These are phyloP conservation scores for Hapsidospora chrysogenum DNA, from an alignment of 495 filamentous ascomycete genomes.

Conservation along the genomic window DNA sequence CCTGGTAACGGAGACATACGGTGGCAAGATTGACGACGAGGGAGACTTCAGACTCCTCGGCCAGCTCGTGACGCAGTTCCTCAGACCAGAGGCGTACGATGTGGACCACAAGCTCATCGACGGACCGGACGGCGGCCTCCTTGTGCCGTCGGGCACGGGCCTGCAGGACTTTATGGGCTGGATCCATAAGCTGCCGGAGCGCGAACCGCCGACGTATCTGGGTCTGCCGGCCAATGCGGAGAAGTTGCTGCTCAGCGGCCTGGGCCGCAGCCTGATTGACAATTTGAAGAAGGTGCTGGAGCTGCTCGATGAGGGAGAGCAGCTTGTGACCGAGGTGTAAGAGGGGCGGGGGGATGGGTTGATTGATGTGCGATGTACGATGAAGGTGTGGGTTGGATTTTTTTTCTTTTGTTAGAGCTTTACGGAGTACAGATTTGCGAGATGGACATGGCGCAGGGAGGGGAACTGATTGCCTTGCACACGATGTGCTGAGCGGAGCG, in stretches of 20 bases:
- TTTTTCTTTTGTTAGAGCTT: too few species aligned
- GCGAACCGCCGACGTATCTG: constrained; percentile 93
- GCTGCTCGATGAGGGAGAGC: constrained; percentile 86
- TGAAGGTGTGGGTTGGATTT: too few species aligned
- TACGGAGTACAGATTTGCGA: too few species aligned
- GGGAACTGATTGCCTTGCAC: too few species aligned
- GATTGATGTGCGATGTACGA: neutral
- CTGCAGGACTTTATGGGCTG: constrained; percentile 79
- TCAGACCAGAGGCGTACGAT: constrained; percentile 81
- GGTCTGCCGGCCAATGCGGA: constrained; percentile 92
- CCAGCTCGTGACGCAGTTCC: constrained; percentile 51
- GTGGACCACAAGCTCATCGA: constrained; percentile 78
- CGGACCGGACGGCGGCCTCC: constrained; percentile 36
- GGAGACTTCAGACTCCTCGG: constrained; percentile 64
- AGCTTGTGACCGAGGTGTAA: constrained; percentile 57
- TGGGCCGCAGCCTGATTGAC: constrained; percentile 69
- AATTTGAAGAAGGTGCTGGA: constrained; percentile 71
- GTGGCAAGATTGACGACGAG: constrained; percentile 90
- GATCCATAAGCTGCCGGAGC: constrained; percentile 83
- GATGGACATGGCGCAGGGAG: too few species aligned
- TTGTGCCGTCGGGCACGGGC: constrained; percentile 60
- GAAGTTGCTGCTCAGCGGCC: constrained; percentile 81
- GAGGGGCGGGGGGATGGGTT: neutral
- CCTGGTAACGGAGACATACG: constrained; percentile 85
- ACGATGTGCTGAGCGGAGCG: too few species aligned